Evolutionary conservation across 2,329 filamentous ascomycete species (phyloP).

Genomic region (Dactylellina drechsleri): DNA sequence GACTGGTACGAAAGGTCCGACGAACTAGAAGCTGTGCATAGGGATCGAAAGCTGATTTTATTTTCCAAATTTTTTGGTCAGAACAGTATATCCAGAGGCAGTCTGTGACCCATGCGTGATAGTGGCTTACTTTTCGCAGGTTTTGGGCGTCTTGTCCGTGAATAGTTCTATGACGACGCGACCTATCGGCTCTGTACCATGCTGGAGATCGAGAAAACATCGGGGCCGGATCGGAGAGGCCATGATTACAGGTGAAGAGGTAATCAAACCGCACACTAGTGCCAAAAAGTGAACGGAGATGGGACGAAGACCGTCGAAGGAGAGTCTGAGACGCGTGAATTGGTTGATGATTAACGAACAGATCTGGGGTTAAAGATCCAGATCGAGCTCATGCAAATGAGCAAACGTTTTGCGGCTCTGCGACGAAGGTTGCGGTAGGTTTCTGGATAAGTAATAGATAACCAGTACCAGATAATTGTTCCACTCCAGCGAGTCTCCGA

Average conservation of each 20-base stretch:
- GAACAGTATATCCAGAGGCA: neutral
- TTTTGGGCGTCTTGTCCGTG: conserved; percentile 63
- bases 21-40: conserved; percentile 62
- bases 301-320: neutral
- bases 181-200: conserved; percentile 62
- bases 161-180: conserved; percentile 65
- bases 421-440: neutral
- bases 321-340: neutral
- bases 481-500: no score
- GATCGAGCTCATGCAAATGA: conserved; percentile 8
- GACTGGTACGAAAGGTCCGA: conserved; percentile 67
- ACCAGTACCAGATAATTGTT: no score
- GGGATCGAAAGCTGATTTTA: conserved; percentile 62
- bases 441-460: neutral
- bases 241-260: conserved; percentile 9
- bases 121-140: conserved; percentile 63
- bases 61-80: conserved; percentile 13
- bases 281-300: neutral
- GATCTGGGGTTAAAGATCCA: neutral
- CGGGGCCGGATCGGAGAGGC: conserved; percentile 31
- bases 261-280: neutral
- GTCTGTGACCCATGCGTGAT: neutral
- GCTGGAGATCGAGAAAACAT: conserved; percentile 62
- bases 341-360: neutral
- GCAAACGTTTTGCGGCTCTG: conserved; percentile 5